Conservation (phyloP, 228 moss, liverwort and hornwort genomes). For the Sphagnum fallax region DNA sequence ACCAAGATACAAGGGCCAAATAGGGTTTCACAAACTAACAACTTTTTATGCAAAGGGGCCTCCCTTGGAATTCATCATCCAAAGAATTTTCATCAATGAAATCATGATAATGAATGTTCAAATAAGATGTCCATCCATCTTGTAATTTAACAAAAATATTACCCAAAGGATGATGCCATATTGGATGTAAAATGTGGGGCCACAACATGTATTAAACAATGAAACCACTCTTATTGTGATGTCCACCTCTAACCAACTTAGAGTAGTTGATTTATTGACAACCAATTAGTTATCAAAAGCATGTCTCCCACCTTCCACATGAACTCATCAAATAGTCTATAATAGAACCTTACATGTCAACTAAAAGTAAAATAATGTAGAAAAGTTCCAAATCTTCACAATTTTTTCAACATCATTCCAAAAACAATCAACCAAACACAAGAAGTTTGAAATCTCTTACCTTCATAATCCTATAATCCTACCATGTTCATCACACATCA, state of each 20-base stretch:
- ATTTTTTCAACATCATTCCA: not conserved
- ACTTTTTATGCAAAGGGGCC: not conserved
- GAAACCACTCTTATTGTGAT: not conserved
- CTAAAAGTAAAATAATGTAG: not conserved
- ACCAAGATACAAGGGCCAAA: not conserved
- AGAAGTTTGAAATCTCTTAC: not conserved
- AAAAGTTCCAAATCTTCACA: not conserved
- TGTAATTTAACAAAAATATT: not conserved
- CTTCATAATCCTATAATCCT: not conserved
- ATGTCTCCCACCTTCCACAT: not conserved
- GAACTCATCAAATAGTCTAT: not conserved
- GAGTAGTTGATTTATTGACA: not conserved
- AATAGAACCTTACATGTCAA: not conserved
- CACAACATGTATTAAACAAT: not conserved
- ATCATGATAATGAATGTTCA: not conserved
- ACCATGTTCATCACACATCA: not conserved
- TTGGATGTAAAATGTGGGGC: not conserved
- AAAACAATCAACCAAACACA: not conserved
- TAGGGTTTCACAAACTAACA: not conserved
- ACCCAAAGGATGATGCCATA: not conserved
- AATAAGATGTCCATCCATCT: not conserved
- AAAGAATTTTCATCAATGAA: not conserved
- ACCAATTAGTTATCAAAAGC: not conserved
- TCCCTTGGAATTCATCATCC: not conserved
- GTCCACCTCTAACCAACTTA: too few relatives aligned